These are phyloP conservation scores for Epichloe uncinata DNA, from an alignment of 2,329 filamentous ascomycete species.

Conservation along the genomic window DNA sequence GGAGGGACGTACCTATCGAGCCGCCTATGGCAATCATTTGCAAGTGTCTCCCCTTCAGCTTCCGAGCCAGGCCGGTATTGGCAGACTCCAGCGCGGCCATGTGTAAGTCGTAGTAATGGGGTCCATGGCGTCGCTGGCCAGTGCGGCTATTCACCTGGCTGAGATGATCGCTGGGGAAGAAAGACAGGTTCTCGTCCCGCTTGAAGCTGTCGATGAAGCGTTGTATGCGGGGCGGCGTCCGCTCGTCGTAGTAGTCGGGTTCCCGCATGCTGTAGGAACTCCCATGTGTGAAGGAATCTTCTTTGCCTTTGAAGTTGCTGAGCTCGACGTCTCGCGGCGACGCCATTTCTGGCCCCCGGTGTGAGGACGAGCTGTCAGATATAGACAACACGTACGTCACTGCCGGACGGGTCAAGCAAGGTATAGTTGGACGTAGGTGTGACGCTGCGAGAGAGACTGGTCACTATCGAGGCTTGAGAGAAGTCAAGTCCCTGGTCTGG, in stretches of 20 bases:
- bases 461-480: too few relatives aligned
- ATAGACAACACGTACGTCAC: too few relatives aligned
- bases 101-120: conserved; percentile 42
- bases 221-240: conserved; percentile 20
- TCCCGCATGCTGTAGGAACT: conserved; percentile 39
- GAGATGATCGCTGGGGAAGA: conserved; percentile 33
- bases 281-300: conserved; percentile 39
- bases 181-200: conserved; percentile 39
- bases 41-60: conserved; percentile 71
- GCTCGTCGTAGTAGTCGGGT: conserved; percentile 32
- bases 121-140: conserved; percentile 14
- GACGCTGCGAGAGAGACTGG: too few relatives aligned
- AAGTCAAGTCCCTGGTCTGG: too few relatives aligned
- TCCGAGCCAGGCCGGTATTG: conserved; percentile 59
- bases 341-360: conserved; percentile 15
- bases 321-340: conserved; percentile 36
- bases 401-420: too few relatives aligned
- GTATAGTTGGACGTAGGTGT: too few relatives aligned
- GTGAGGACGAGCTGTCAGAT: too few relatives aligned
- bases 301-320: conserved; percentile 43
- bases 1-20: conserved; percentile 53
- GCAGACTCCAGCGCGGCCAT: conserved; percentile 60
- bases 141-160: conserved; percentile 18
- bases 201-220: conserved; percentile 49
- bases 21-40: conserved; percentile 98